Conservation (phyloP, 2,329 filamentous ascomycete genomes). For the Epichloe festucae region DNA sequence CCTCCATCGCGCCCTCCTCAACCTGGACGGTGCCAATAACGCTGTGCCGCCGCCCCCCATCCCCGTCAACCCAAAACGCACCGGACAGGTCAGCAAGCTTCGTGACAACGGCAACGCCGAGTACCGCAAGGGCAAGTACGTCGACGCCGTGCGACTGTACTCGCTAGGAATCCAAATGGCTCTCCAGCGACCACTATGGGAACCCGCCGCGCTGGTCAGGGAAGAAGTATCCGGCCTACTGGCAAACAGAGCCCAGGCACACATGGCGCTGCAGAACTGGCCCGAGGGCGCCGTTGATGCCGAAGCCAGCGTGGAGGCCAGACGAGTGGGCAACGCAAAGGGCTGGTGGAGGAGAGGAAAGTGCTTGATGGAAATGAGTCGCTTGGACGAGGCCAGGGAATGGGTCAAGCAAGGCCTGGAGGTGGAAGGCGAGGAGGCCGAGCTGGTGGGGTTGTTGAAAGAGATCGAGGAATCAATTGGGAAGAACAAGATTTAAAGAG, state of each 20-base stretch:
- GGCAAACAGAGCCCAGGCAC: conserved; percentile 78
- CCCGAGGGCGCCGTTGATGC: conserved; percentile 79
- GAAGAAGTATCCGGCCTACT: conserved; percentile 75
- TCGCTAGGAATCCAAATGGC: conserved; percentile 85
- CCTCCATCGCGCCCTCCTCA: conserved; percentile 63
- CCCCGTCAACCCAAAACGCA: conserved; percentile 86
- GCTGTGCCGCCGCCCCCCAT: conserved; percentile 67
- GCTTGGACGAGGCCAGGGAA: conserved; percentile 66
- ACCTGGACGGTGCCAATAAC: conserved; percentile 38
- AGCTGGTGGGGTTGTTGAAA: conserved; percentile 49
- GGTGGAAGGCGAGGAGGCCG: conserved; percentile 60
- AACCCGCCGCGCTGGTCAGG: conserved; percentile 67
- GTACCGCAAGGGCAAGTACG: conserved; percentile 64
- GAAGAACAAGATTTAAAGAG: conserved; percentile 20
- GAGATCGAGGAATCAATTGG: conserved; percentile 42
- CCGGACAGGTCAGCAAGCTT: conserved; percentile 77
- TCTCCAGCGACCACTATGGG: conserved; percentile 68
- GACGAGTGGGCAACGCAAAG: conserved; percentile 79
- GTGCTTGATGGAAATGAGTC: conserved; percentile 82
- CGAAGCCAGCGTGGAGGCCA: conserved; percentile 76
- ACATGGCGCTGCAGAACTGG: conserved; percentile 75
- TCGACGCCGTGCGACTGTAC: conserved; percentile 71
- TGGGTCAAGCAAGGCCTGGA: conserved; percentile 71
- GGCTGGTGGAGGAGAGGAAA: conserved; percentile 83
- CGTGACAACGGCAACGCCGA: conserved; percentile 75